phyloP scores from a whole-genome alignment of 306 rosid genomes.

The Malus sieversii region DNA sequence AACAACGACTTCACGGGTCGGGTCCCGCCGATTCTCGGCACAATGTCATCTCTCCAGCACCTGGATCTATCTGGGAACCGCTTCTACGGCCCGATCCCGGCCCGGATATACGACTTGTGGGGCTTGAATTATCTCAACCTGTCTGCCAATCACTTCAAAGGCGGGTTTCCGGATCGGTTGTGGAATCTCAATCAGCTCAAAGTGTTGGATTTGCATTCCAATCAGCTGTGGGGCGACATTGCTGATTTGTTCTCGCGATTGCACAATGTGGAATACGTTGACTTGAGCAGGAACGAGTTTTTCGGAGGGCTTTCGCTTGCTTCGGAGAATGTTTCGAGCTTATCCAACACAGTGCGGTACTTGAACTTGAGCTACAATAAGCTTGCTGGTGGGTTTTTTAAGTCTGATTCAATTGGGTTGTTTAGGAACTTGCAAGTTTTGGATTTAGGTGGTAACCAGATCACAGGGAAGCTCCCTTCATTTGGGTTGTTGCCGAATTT shows the following conservation, averaged over 20 bases:
- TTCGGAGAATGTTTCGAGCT: slow-evolving; percentile 41
- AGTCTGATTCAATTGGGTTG: slow-evolving; percentile 31
- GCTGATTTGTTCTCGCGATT: slow-evolving; percentile 40
- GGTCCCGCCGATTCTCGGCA: slow-evolving; percentile 63
- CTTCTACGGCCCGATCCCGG: slow-evolving; percentile 89
- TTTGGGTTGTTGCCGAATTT: slow-evolving; percentile 47
- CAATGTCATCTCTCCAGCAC: slow-evolving; percentile 52
- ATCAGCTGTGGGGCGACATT: slow-evolving; percentile 55
- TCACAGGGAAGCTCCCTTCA: slow-evolving; percentile 72
- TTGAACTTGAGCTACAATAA: slow-evolving; percentile 54
- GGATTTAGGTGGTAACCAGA: slow-evolving; percentile 62
- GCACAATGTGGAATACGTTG: slow-evolving; percentile 61
- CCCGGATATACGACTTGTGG: slow-evolving; percentile 73
- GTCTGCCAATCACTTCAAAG: slow-evolving; percentile 48
- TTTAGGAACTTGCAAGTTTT: slow-evolving; percentile 61
- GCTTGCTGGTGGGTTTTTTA: slow-evolving; percentile 58
- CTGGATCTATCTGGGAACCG: slow-evolving; percentile 76
- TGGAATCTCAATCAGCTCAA: slow-evolving; percentile 77
- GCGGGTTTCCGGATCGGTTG: slow-evolving; percentile 56
- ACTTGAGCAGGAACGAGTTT: slow-evolving; percentile 68
- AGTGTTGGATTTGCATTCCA: slow-evolving; percentile 71
- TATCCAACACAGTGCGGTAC: slow-evolving; percentile 56
- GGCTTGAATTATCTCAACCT: slow-evolving; percentile 64
- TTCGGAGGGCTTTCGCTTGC: slow-evolving; percentile 47
- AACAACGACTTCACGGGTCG: slow-evolving; percentile 74